Evolutionary conservation across 306 rosid genomes (phyloP), one percentile per base, ranked within the genome.

Genomic region (Quillaja saponaria): DNA sequence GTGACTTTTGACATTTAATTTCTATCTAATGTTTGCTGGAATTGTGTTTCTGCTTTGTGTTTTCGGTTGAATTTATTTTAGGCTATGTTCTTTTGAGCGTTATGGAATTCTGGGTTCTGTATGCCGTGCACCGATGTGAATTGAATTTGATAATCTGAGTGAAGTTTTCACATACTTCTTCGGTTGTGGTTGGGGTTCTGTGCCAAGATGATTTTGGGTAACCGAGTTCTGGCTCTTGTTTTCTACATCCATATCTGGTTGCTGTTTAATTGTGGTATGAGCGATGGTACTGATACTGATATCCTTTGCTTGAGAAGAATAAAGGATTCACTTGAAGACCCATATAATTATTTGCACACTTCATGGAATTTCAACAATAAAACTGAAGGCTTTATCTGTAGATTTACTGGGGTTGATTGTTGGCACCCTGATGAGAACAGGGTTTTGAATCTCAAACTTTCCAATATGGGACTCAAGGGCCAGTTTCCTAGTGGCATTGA

Each of bases 361-460:
- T 72, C 90, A 0, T 87, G 97, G 97, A 28, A 77, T 77, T 90
- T 90, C 72, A 50, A 71, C 79, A 87, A 87, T 58, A 20, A 3
- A 0, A 73, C 95, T 1, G 92, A 86, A 76, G 97, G 97, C 10
- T 77, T 34, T 58, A 84, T 84, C 34, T 87, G 97, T 61, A 78
- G 49, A 68, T 90, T 91, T 65, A 57, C 28, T 10, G 97, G 97
- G 49, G 67, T 91, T 7, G 82, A 87, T 40, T 91, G 97, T 75
- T 91, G 97, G 97, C 95, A 91, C 76, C 90, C 91, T 60, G 84
- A 82, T 49, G 97, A 91, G 78, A 84, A 81, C 66, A 81, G 34
- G 63, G 96, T 91, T 38, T 54, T 87, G 37, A 91, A 84, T 50
- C 79, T 91, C 41, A 67, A 47, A 52, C 75, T 91, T 53, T 71